phyloP scores from a whole-genome alignment of 441 rosid species.

The Gossypium laxum region DNA sequence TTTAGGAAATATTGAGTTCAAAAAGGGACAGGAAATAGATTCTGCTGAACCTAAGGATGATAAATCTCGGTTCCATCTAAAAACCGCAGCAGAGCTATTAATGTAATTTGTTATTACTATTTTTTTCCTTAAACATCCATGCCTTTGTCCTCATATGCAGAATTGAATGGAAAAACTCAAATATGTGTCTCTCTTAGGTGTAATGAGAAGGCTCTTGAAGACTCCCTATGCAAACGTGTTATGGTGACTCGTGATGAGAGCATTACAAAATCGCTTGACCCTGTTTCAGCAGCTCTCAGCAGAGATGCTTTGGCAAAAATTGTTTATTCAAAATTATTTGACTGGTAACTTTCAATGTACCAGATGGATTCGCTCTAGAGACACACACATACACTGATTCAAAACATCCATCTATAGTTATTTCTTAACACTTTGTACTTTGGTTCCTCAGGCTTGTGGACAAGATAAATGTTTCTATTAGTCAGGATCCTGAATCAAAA shows the following conservation, averaged over 20 bases:
- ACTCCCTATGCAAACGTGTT: conserved; percentile 84
- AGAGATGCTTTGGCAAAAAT: conserved; percentile 92
- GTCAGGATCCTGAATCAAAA: conserved; percentile 83
- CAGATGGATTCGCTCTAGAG: neutral
- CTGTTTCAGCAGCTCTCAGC: conserved; percentile 61
- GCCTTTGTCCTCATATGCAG: neutral
- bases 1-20: conserved; percentile 80
- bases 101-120: conserved; percentile 35
- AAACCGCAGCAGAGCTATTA: conserved; percentile 72
- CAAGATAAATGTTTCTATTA: conserved; percentile 71
- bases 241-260: conserved; percentile 86
- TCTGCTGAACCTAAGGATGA: conserved; percentile 72
- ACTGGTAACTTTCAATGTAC: conserved; percentile 50
- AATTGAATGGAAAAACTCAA: conserved; percentile 16
- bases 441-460: conserved; percentile 62
- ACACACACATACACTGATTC: no score
- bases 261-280: conserved; percentile 79
- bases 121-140: neutral
- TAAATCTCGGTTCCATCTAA: conserved; percentile 58
- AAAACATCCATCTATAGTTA: no score
- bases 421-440: conserved; percentile 15
- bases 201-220: conserved; percentile 67
- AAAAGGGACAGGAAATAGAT: conserved; percentile 68
- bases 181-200: conserved; percentile 48
- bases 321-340: conserved; percentile 88